Evolutionary conservation across 148 eudicot genomes (phyloP), one percentile per base, ranked within the genome.

Genomic region (Fagopyrum homotropicum): DNA sequence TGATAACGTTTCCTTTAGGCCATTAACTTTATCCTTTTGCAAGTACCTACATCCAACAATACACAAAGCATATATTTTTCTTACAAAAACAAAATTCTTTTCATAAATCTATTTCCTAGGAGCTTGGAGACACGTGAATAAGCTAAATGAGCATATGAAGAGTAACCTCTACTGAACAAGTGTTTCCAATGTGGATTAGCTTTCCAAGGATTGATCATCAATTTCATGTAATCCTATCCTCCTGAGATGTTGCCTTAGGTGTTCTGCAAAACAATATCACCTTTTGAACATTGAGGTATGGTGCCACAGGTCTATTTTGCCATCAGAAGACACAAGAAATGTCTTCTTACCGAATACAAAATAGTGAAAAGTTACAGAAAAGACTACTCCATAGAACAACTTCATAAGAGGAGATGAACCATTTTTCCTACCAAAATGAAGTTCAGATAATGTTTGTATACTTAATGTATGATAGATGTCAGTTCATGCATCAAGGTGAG

Each of bases 161-260:
- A 15, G 75, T 60, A 95, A n/a, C 98, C 97, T 92, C 84, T 95
- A 97, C 45, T 90, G 97, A 72, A 90, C 96, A 72, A 92, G 89
- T 40, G 86, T 69, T 85, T 95, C 98, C 76, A 92, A 76, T 35
- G 89, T 80, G 80, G 77, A 86, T 95, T 71, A 79, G 84, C 81
- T 86, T 95, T 59, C 92, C 93, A 48, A 92, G 72, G 61, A 76
- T 72, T 22, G 90, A 86, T 89, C 99, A 48, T 92, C 92, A 75
- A 75, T 86, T 83, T 90, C 93, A 84, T 48, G n/a, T n/a, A n/a
- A n/a, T n/a, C n/a, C n/a, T n/a, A n/a, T n/a, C n/a, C n/a, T n/a
- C n/a, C n/a, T n/a, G n/a, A n/a, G n/a, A n/a, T n/a, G n/a, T n/a
- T n/a, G n/a, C n/a, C n/a, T n/a, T n/a, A n/a, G n/a, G n/a, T n/a